phyloP scores from a whole-genome alignment of 805 yeast genomes.

The Metschnikowia noctiluminum region DNA sequence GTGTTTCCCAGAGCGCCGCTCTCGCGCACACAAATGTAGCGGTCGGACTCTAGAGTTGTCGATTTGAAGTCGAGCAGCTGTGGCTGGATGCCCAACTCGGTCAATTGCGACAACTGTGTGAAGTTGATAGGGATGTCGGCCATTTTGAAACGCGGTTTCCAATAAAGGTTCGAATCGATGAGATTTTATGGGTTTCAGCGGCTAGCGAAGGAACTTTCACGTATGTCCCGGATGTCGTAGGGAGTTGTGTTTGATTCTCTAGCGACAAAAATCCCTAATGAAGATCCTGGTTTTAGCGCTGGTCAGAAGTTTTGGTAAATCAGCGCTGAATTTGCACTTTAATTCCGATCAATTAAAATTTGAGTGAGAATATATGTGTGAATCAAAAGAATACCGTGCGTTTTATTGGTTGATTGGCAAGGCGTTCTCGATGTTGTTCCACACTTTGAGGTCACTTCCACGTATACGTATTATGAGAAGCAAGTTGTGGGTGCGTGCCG shows the following conservation, averaged over 20 bases:
- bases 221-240: no score
- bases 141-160: conserved; percentile 4
- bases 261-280: no score
- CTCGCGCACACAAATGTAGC: conserved; percentile 80
- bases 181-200: no score
- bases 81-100: conserved; percentile 81
- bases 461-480: background rate
- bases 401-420: conserved; percentile 13
- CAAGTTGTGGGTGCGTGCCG: background rate
- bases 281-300: no score
- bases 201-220: no score
- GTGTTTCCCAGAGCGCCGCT: conserved; percentile 62
- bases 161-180: no score
- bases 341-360: background rate
- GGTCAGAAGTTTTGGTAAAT: no score
- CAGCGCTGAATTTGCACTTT: no score
- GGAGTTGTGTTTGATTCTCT: no score
- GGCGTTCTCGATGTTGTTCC: background rate
- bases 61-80: conserved; percentile 86
- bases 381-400: background rate
- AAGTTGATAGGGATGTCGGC: conserved; percentile 91
- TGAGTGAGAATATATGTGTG: background rate
- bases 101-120: conserved; percentile 89
- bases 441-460: background rate
- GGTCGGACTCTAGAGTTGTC: conserved; percentile 91